These are phyloP conservation scores for Diaporthe citri DNA, from an alignment of 2,329 filamentous ascomycete species.

Conservation along the genomic window DNA sequence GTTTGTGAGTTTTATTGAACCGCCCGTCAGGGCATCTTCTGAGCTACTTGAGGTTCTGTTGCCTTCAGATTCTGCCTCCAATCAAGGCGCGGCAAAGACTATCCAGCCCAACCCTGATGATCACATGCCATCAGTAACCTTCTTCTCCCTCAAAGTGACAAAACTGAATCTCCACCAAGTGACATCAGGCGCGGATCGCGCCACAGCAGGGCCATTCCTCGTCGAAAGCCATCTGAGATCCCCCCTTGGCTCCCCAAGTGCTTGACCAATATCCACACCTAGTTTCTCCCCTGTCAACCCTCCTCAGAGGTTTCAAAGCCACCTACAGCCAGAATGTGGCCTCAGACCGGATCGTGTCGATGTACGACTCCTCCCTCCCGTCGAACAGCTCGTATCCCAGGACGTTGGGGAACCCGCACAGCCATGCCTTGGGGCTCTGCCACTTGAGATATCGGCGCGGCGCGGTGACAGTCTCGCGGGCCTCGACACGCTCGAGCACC, in stretches of 20 bases:
- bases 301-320: not conserved
- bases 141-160: not conserved
- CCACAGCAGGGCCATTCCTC: not conserved
- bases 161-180: too few species aligned
- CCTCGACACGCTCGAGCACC: slow-evolving; percentile 16
- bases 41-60: not conserved
- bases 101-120: not conserved
- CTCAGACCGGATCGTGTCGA: not conserved
- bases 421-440: slow-evolving; percentile 20
- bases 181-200: too few species aligned
- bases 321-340: slow-evolving; percentile 28
- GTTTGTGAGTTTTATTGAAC: not conserved
- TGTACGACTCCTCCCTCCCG: not conserved
- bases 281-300: not conserved
- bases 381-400: slow-evolving; percentile 29
- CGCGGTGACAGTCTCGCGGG: slow-evolving; percentile 17
- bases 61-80: not conserved
- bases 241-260: not conserved
- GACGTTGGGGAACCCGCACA: slow-evolving; percentile 36
- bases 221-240: not conserved
- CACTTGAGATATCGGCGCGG: slow-evolving; percentile 19
- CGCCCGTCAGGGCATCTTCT: not conserved
- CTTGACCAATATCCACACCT: not conserved
- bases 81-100: too few species aligned
- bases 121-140: not conserved